Evolutionary conservation across 345 rosid species (phyloP).

Genomic region (Anacardium occidentale): DNA sequence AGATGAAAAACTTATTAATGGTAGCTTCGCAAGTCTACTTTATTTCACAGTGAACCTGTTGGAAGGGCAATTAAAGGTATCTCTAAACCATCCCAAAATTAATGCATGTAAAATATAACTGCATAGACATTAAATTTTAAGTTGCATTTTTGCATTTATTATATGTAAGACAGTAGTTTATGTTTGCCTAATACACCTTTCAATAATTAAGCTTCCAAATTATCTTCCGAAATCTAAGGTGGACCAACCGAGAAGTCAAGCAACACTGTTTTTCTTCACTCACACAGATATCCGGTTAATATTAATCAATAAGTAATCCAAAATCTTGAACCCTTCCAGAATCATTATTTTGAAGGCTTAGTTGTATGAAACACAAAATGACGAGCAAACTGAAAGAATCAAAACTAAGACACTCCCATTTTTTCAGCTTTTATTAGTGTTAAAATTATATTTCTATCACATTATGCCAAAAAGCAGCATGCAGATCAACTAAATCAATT

Average conservation of each 20-base stretch:
- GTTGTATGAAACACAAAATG: neutral
- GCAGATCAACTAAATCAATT: neutral
- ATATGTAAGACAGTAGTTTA: neutral
- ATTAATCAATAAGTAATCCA: neutral
- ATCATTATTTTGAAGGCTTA: neutral
- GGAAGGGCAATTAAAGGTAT: neutral
- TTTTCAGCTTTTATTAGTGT: neutral
- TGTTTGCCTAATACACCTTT: neutral
- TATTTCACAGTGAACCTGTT: neutral
- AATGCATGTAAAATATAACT: neutral
- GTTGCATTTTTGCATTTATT: conserved; percentile 1
- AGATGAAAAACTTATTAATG: neutral
- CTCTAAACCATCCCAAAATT: neutral
- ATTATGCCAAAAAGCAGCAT: no score
- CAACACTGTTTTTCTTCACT: neutral
- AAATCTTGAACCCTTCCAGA: neutral
- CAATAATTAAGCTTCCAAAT: neutral
- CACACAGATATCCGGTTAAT: neutral
- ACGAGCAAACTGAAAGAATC: no score
- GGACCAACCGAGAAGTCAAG: neutral
- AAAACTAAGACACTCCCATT: neutral
- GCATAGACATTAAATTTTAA: conserved; percentile 12
- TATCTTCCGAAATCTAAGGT: neutral
- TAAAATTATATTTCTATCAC: neutral
- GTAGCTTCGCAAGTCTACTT: conserved; percentile 10